These are phyloP conservation scores for Ceratonia siliqua DNA, from an alignment of 306 rosid species.

Conservation along the genomic window DNA sequence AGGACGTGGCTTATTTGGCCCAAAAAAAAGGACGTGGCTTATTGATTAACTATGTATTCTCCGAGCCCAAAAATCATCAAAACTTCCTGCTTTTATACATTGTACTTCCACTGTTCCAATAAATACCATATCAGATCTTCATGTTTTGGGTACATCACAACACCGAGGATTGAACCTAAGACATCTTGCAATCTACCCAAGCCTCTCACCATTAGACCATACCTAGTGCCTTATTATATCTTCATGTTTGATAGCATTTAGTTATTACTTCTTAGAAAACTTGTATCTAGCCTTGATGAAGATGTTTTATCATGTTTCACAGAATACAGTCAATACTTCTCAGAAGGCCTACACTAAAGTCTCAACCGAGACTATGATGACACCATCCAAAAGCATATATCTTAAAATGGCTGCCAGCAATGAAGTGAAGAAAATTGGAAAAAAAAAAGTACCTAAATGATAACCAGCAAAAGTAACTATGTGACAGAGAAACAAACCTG, in stretches of 20 bases:
- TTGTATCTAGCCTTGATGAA: background rate
- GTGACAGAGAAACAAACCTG: slow-evolving; percentile 69
- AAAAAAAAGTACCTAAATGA: slow-evolving; percentile 18
- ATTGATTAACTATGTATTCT: background rate
- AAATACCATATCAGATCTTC: background rate
- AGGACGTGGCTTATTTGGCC: no score
- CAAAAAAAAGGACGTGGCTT: background rate
- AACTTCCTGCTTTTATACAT: background rate
- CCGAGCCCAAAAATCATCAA: background rate
- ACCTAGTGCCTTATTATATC: background rate
- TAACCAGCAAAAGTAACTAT: slow-evolving; percentile 26
- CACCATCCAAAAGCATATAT: slow-evolving; percentile 12
- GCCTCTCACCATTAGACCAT: no score
- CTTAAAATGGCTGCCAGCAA: slow-evolving; percentile 9
- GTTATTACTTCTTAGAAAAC: background rate
- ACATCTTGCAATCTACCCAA: no score
- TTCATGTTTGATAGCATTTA: background rate
- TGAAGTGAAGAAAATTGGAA: slow-evolving; percentile 21
- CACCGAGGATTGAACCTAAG: no score
- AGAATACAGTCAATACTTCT: background rate
- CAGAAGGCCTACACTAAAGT: background rate
- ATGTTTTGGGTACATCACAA: no score
- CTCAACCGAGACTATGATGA: background rate
- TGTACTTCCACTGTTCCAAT: background rate
- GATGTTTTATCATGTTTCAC: background rate